Base-by-base conservation (phyloP, 148 eudicot species). In the Fagopyrum esculentum region DNA sequence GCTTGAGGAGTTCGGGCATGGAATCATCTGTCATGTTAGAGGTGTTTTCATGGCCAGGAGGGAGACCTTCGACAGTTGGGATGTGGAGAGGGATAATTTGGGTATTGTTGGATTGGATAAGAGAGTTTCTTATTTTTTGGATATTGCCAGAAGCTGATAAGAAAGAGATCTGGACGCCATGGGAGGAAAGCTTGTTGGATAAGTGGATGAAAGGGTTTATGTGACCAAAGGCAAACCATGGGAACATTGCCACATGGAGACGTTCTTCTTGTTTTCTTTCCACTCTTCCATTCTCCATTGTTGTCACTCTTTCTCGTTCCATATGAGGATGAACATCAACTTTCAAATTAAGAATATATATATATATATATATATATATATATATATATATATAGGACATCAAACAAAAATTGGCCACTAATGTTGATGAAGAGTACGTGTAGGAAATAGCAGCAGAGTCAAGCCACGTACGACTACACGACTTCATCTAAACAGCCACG, bases 151-250 rank as follows among this genome's bases (percentile, higher is more conserved):
- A 76, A 6, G 87, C 78, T 0, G 91, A 82, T n/a, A 87, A 73
- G 66, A 85, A 87, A 30, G 83, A 82, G 57, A 85, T 79, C 9
- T 76, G 75, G 66, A 82, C 71, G 43, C 81, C 80, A 76, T 78
- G 83, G 73, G 80, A 78, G 57, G 84, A 77, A 19, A 88, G 81
- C 80, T 77, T 84, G 83, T 88, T 85, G 48, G 89, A 80, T 29
- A 88, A 79, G 5, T 81, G 84, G 44, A 85, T 81, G 73, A 88
- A 88, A 40, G 91, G 91, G 73, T 82, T 85, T 45, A 86, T 85
- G 77, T 88, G 91, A 76, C 91, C 91, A 75, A 82, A 85, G 12
- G 91, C 91, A 72, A 88, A 79, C 81, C 86, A 88, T 43, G 91
- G 91, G 29, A 85, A 84, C 91, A 88, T 85, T 4, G 75, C 81